phyloP scores from a whole-genome alignment of 805 yeast species.

The Jamesozyma jinghongensis region DNA sequence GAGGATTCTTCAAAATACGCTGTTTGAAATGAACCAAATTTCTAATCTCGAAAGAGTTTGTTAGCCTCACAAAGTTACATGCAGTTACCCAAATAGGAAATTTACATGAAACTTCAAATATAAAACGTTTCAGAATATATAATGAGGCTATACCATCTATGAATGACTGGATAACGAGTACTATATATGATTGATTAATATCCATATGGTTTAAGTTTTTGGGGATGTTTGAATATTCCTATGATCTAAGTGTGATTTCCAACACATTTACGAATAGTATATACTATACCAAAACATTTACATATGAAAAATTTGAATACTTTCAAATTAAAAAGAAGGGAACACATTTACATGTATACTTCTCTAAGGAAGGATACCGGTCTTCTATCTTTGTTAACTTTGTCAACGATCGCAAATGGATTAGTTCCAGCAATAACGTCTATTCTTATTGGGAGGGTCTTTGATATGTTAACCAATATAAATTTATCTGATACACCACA shows the following conservation, averaged over 20 bases:
- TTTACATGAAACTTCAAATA: neutral
- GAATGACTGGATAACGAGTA: no score
- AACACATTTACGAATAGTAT: no score
- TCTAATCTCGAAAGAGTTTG: no score
- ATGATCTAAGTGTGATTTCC: no score
- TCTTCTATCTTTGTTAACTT: conserved; percentile 22
- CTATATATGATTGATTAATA: no score
- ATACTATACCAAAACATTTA: no score
- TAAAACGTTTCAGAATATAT: conserved; percentile 1
- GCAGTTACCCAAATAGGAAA: conserved; percentile 2
- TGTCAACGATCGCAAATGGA: conserved; percentile 43
- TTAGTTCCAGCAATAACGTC: conserved; percentile 53
- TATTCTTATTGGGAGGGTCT: conserved; percentile 56
- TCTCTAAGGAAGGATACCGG: conserved; percentile 17
- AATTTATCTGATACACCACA: conserved; percentile 32
- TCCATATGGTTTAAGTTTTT: no score
- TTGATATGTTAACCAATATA: conserved; percentile 34
- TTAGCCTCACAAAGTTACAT: no score
- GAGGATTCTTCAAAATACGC: no score
- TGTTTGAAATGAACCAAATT: no score
- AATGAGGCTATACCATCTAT: no score
- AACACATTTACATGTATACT: conserved; percentile 19
- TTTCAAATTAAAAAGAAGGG: neutral
- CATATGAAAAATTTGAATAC: neutral
- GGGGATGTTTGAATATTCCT: no score